These are phyloP conservation scores for Multifurca ochricompacta DNA, from an alignment of 768 basidiomycete species.

Conservation along the genomic window DNA sequence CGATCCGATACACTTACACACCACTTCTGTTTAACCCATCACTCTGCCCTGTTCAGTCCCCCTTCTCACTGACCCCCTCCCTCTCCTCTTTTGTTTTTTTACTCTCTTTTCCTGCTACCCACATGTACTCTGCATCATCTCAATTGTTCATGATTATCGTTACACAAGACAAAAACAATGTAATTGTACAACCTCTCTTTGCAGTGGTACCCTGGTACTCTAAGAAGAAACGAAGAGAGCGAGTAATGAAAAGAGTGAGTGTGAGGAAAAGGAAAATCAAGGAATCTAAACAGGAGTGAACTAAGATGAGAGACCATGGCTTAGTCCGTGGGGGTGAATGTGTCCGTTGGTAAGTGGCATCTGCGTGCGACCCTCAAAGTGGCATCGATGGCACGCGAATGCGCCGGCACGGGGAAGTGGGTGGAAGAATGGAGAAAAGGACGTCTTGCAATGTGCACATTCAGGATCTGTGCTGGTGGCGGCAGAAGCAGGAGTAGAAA, in stretches of 20 bases:
- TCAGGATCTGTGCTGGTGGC: constrained; percentile 25
- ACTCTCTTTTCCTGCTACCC: not conserved
- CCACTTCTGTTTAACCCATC: not conserved
- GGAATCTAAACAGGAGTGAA: not conserved
- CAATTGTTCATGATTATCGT: constrained; percentile 20
- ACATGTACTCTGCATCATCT: constrained; percentile 21
- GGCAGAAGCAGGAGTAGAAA: no score
- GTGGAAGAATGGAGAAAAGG: constrained; percentile 74
- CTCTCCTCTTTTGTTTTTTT: not conserved
- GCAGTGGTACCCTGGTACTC: constrained; percentile 12
- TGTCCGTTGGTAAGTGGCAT: constrained; percentile 19
- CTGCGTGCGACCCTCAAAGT: constrained; percentile 27
- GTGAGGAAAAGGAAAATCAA: constrained; percentile 3
- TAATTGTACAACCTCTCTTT: constrained; percentile 19
- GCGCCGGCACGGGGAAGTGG: constrained; percentile 28
- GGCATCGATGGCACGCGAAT: constrained; percentile 41
- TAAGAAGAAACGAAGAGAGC: constrained; percentile 1
- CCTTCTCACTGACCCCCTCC: not conserved
- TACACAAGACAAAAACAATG: constrained; percentile 22
- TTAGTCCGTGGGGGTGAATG: constrained; percentile 3
- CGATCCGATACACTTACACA: not conserved
- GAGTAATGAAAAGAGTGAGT: not conserved
- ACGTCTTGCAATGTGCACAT: constrained; percentile 57
- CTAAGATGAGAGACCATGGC: not conserved
- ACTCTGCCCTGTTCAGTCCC: not conserved